Evolutionary conservation across 1,284 basidiomycete species (phyloP).

Genomic region (Anthracocystis setariae): DNA sequence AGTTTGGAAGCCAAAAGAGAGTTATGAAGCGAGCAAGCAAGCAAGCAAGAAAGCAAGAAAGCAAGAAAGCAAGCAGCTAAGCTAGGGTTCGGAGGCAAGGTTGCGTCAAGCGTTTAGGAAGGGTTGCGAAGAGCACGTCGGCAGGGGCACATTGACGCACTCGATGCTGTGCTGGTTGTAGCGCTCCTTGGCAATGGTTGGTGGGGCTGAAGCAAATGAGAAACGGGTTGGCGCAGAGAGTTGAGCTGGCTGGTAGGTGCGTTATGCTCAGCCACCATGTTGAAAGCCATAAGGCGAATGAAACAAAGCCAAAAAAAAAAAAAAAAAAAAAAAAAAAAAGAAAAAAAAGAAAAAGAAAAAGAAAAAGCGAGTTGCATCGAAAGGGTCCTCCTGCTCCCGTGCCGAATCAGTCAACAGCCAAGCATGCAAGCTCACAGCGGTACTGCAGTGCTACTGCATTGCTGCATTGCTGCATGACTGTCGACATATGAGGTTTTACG

Average conservation of each 20-base stretch:
- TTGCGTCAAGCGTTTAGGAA: no score
- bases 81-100: no score
- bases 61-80: no score
- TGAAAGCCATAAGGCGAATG: conserved; percentile 2
- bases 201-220: conserved; percentile 4
- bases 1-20: no score
- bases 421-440: no score
- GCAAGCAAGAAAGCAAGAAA: no score
- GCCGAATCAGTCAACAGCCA: no score
- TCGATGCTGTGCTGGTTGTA: neutral
- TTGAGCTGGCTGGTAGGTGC: neutral
- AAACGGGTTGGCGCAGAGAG: neutral
- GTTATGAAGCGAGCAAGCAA: no score
- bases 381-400: no score
- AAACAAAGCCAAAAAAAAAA: neutral
- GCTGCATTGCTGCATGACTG: no score
- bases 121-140: neutral
- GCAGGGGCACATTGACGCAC: neutral
- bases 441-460: no score
- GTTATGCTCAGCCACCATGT: conserved; percentile 1
- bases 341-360: conserved; percentile 2
- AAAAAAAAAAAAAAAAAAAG: conserved; percentile 2
- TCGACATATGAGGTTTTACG: no score
- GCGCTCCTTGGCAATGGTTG: conserved; percentile 1
- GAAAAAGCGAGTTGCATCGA: neutral